Evolutionary conservation across 2,329 filamentous ascomycete genomes (phyloP), one percentile per base, ranked within the genome.

Genomic region (Ophioceras dolichostomum): DNA sequence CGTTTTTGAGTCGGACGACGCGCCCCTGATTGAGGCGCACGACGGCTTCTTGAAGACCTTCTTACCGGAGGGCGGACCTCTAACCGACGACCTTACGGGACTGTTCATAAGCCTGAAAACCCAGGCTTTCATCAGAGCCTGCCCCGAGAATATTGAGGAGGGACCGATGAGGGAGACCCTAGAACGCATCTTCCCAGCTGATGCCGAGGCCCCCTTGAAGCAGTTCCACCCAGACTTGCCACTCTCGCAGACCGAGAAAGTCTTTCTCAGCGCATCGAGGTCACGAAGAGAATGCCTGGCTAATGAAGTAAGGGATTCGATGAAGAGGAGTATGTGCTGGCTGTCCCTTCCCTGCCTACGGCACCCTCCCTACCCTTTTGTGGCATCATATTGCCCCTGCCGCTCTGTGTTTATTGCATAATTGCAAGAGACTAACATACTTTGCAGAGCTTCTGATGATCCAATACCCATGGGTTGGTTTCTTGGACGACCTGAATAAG

Each of bases 181-280:
- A 13, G 65, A 68, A 10, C 68, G 75, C 37, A 63, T 73, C 3
- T 64, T 84, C 26, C 62, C 68, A 6, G 59, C 67, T 8, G 62
- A 79, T 4, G 55, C 83, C 3, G 65, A 79, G 19, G 61, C 64
- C 10, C 57, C 59, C 32, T 46, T 70, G 33, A 60, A 41, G 43
- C 57, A 44, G 50, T 57, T 50, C 24, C 53, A 49, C 37, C 47
- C 47, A 2, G 56, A 73, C 10, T 20, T 31, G 4, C 38, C 46
- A 1, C 19, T 49, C 16, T 42, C 44, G 0, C 43, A 45, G 9
- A 38, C 39, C 9, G 45, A 49, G 35, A 37, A 36, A 7, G 37
- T 31, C 13, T 48, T 49, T 26, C 14, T 45, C 13, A 17, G 18
- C 8, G 57, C 63, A 17, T 70, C 76, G 47, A 73, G 73, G 47